Evolutionary conservation across 139 green algal genomes (phyloP).

Genomic region (Pedinophyceae sp.): DNA sequence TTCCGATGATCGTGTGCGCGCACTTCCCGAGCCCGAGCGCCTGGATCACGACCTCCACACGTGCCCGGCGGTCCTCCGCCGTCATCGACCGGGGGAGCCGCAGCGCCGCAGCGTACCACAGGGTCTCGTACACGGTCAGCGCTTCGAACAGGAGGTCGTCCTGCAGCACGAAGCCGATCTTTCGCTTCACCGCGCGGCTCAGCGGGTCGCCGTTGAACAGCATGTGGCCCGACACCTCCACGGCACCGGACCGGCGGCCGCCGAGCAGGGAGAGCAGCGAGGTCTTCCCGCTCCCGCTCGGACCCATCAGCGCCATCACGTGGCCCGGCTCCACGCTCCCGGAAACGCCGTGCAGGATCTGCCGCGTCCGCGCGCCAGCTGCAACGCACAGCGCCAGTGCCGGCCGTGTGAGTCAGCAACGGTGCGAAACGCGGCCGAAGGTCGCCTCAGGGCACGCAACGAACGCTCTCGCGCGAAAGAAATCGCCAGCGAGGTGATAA

Average conservation of each 20-base stretch:
- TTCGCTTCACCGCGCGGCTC: slow-evolving; percentile 39
- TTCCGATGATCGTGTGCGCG: slow-evolving; percentile 36
- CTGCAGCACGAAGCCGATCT: slow-evolving; percentile 6
- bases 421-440: no score
- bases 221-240: slow-evolving; percentile 27
- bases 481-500: no score
- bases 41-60: not conserved
- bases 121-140: slow-evolving; percentile 5
- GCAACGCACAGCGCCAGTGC: no score
- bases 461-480: no score
- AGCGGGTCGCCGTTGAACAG: slow-evolving; percentile 52
- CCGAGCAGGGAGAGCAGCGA: slow-evolving; percentile 3
- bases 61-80: slow-evolving; percentile 30
- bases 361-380: slow-evolving; percentile 3
- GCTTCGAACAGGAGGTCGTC: slow-evolving; percentile 7
- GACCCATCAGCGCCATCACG: slow-evolving; percentile 8
- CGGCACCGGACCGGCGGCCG: not conserved
- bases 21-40: slow-evolving; percentile 5
- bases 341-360: slow-evolving; percentile 10
- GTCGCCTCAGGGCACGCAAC: no score
- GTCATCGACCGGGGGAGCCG: not conserved
- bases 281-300: slow-evolving; percentile 8
- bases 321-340: slow-evolving; percentile 1
- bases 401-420: no score
- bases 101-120: slow-evolving; percentile 3